These are phyloP conservation scores for Aspergillus fumigatus DNA, from an alignment of 2,329 filamentous ascomycete species.

Conservation along the genomic window DNA sequence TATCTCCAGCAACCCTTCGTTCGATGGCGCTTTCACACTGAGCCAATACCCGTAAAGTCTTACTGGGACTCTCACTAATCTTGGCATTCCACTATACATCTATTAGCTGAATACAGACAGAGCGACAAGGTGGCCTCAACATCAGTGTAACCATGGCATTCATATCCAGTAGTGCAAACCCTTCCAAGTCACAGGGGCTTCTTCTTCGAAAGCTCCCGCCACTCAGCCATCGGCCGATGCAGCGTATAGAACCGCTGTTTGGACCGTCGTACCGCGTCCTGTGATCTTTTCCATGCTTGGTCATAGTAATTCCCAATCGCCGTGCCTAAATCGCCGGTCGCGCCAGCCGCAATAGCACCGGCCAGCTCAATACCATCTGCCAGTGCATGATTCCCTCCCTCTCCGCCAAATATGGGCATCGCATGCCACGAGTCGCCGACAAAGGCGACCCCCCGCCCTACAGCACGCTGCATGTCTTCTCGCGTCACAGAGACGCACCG, in stretches of 20 bases:
- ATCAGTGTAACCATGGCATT: no score
- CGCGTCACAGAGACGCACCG: constrained; percentile 5
- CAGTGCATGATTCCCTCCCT: constrained; percentile 9
- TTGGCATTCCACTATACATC: no score
- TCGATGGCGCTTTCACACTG: no score
- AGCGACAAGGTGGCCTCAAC: no score
- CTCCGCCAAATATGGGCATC: constrained; percentile 10
- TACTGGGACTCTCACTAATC: no score
- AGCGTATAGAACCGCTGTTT: constrained; percentile 6
- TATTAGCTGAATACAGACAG: no score
- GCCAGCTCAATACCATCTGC: constrained; percentile 8
- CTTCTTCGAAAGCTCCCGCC: constrained; percentile 4
- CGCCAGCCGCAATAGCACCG: not conserved
- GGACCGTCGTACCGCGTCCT: constrained; percentile 7
- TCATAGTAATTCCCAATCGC: constrained; percentile 5
- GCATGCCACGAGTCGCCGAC: constrained; percentile 10
- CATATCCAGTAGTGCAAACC: no score
- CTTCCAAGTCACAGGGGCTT: not conserved
- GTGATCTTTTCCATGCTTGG: constrained; percentile 1
- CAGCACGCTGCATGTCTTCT: not conserved
- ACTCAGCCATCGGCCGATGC: constrained; percentile 9
- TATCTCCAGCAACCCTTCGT: no score
- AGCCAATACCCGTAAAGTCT: no score
- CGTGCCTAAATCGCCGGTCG: not conserved
- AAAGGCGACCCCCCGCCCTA: not conserved